Percentiles rank a stretch among this genome's conserved stretches.
Evolutionary conservation across 2,329 filamentous ascomycete species (phyloP).

Genomic region (Colletotrichum musae): DNA sequence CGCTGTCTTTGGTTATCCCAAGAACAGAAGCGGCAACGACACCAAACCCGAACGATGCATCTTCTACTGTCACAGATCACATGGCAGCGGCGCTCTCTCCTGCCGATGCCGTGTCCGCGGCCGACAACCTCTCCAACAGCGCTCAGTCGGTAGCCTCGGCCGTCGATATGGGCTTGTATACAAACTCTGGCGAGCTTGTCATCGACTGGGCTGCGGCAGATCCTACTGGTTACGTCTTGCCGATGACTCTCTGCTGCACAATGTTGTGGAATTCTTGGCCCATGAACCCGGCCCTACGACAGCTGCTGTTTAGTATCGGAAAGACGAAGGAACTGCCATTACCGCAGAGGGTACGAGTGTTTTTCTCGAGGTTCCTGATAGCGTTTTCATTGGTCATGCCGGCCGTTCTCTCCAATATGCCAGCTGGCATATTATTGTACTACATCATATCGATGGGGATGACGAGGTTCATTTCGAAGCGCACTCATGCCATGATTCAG

Average conservation of each 20-base stretch:
- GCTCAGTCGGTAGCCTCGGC: slow-evolving; percentile 49
- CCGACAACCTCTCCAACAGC: slow-evolving; percentile 42
- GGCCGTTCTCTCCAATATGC: slow-evolving; percentile 52
- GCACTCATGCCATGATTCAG: neutral
- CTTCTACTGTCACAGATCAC: slow-evolving; percentile 15
- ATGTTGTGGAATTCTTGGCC: slow-evolving; percentile 20
- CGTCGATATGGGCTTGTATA: slow-evolving; percentile 49
- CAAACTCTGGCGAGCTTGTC: slow-evolving; percentile 66
- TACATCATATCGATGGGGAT: slow-evolving; percentile 50
- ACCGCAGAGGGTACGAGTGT: slow-evolving; percentile 17
- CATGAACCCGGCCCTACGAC: slow-evolving; percentile 2
- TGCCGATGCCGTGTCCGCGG: slow-evolving; percentile 42
- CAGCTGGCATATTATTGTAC: slow-evolving; percentile 58
- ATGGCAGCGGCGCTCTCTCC: slow-evolving; percentile 16
- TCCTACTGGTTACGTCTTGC: slow-evolving; percentile 64
- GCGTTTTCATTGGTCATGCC: slow-evolving; percentile 46
- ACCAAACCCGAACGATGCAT: slow-evolving; percentile 8
- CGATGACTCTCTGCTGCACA: slow-evolving; percentile 1
- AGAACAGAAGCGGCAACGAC: neutral
- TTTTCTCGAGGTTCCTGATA: slow-evolving; percentile 21
- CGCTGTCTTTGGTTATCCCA: slow-evolving; percentile 45
- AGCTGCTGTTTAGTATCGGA: slow-evolving; percentile 12
- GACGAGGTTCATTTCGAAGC: neutral
- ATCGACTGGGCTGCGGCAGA: slow-evolving; percentile 67
- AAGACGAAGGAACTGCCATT: neutral